Conservation (phyloP, 1,284 basidiomycete species). For the Schizophyllum commune region DNA sequence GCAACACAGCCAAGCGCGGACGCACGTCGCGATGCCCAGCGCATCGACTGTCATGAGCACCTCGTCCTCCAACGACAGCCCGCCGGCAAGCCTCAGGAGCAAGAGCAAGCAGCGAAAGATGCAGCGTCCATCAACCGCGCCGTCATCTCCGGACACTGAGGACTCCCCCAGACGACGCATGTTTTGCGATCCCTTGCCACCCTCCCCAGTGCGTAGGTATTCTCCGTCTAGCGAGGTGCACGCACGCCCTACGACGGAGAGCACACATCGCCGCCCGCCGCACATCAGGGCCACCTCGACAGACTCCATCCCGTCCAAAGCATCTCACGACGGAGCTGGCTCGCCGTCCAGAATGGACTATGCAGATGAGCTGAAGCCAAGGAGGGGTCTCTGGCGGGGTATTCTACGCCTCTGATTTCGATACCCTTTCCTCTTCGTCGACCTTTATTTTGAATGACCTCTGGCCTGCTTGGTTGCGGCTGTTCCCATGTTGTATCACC, state of each 20-base stretch:
- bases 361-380: background rate
- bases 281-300: background rate
- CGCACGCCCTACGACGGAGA: background rate
- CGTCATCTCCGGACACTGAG: conserved; percentile 4
- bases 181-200: background rate
- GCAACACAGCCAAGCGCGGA: conserved; percentile 19
- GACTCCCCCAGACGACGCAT: background rate
- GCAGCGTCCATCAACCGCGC: conserved; percentile 35
- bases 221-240: background rate
- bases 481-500: background rate
- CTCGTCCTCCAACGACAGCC: conserved; percentile 7
- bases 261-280: background rate
- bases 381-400: background rate
- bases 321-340: background rate
- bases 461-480: too few relatives aligned
- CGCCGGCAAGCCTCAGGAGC: conserved; percentile 11
- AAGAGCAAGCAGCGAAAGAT: conserved; percentile 18
- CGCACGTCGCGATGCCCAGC: conserved; percentile 3
- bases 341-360: background rate
- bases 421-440: background rate
- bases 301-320: background rate
- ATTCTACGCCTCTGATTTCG: background rate
- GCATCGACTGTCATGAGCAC: conserved; percentile 3
- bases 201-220: background rate
- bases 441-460: too few relatives aligned